A percentile compares a stretch with the other conserved stretches of the same genome.
phyloP scores from a whole-genome alignment of 768 basidiomycete species.

The Paxillus rubicundulus region DNA sequence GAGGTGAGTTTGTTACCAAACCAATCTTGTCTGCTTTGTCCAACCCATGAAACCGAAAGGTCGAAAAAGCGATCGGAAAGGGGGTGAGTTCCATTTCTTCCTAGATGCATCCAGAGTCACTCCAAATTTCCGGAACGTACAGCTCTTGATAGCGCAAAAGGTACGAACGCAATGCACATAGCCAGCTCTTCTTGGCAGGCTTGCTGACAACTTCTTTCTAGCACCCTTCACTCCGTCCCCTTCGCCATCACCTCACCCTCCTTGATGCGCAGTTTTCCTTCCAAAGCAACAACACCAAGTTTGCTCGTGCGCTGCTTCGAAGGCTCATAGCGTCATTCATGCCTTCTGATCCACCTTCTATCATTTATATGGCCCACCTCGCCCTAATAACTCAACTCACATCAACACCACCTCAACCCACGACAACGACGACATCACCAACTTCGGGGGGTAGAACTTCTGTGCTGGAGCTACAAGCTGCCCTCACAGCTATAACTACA shows the following conservation, averaged over 20 bases:
- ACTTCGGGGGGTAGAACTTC: slow-evolving; percentile 4
- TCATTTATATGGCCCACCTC: slow-evolving; percentile 55
- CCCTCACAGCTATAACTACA: slow-evolving; percentile 32
- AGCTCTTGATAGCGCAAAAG: slow-evolving; percentile 60
- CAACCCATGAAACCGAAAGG: slow-evolving; percentile 26
- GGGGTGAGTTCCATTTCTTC: slow-evolving; percentile 47
- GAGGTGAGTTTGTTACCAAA: slow-evolving; percentile 43
- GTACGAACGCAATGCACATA: slow-evolving; percentile 34
- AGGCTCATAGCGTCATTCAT: slow-evolving; percentile 48
- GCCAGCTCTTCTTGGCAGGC: not conserved
- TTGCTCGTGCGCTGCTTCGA: slow-evolving; percentile 56
- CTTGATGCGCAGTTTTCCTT: slow-evolving; percentile 56
- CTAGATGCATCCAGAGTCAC: not conserved
- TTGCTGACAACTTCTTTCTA: slow-evolving; percentile 22
- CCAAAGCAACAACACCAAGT: slow-evolving; percentile 52
- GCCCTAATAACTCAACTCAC: slow-evolving; percentile 48
- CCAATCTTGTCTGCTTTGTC: not conserved
- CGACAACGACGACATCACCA: slow-evolving; percentile 11
- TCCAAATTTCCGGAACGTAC: slow-evolving; percentile 2
- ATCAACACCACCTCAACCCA: slow-evolving; percentile 14
- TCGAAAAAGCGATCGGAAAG: slow-evolving; percentile 65
- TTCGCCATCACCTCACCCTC: slow-evolving; percentile 56
- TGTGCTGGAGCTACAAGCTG: slow-evolving; percentile 26
- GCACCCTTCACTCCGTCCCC: slow-evolving; percentile 65
- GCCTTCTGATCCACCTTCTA: slow-evolving; percentile 49